Conservation (phyloP, 805 yeast species). For the Osmozyma mogii region DNA sequence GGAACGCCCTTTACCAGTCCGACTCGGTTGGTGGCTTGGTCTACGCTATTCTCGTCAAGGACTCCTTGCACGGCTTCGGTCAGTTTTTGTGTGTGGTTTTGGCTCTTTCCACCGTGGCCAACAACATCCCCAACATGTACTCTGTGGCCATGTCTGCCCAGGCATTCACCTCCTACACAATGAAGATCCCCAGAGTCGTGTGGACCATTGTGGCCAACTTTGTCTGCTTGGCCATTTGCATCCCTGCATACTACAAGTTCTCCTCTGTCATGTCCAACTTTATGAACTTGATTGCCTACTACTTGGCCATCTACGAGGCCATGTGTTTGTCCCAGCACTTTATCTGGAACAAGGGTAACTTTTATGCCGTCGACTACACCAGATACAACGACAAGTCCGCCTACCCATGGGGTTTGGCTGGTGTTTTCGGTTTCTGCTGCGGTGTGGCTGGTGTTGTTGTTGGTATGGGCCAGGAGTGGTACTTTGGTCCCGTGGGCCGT, state of each 20-base stretch:
- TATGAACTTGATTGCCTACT: constrained; percentile 88
- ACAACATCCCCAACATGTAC: constrained; percentile 91
- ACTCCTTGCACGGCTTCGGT: constrained; percentile 84
- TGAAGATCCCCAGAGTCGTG: constrained; percentile 68
- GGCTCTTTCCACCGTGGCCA: constrained; percentile 81
- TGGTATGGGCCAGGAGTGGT: constrained; percentile 88
- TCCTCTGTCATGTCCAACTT: constrained; percentile 69
- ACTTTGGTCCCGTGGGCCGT: constrained; percentile 58
- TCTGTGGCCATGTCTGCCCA: constrained; percentile 84
- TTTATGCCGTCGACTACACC: constrained; percentile 52
- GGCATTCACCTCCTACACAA: constrained; percentile 69
- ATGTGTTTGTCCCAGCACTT: constrained; percentile 78
- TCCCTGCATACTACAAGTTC: constrained; percentile 79
- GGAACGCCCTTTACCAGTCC: constrained; percentile 42
- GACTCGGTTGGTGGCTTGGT: constrained; percentile 76
- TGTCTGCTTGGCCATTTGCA: constrained; percentile 75
- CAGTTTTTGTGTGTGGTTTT: constrained; percentile 80
- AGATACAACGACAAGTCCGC: constrained; percentile 49
- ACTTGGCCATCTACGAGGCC: constrained; percentile 77
- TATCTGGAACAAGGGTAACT: constrained; percentile 59
- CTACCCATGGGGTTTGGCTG: constrained; percentile 75
- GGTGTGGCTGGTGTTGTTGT: constrained; percentile 81
- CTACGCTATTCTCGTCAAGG: constrained; percentile 66
- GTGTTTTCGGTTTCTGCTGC: constrained; percentile 66
- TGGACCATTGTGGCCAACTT: constrained; percentile 79